Evolutionary conservation across 352 stramenopile species (phyloP), one percentile per base, ranked within the genome.

Genomic region (Phytophthora quininea): DNA sequence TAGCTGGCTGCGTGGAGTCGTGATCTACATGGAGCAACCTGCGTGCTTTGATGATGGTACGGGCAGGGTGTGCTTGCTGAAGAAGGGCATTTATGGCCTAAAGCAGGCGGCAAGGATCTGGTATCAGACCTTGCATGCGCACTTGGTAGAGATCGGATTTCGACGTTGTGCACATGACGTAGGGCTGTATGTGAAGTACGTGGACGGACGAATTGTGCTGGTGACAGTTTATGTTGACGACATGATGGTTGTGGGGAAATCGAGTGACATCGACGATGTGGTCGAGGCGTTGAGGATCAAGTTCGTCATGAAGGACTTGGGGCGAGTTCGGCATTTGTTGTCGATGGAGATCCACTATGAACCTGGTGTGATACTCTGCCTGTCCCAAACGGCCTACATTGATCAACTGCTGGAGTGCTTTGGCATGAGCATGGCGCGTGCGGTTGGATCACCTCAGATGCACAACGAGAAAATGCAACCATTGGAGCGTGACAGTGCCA

Each of bases 11-110:
- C 37, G 19, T 4, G 58, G 49, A 0, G 49, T 54, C 0, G 24
- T 54, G 5, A 65, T 58, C 5, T 65, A 32, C 31, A 58, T 65
- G 49, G 48, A 58, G 49, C 58, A 65, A 24, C 58, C 40, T 2
- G n/a, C 8, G 0, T 46, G 54, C 6, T 65, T 59, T 46, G 37
- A 29, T 30, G 31, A 54, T 43, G 49, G 49, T 30, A 42, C 8
- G 24, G 49, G 49, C 3, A 29, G 49, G 31, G 31, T 54, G 5
- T 54, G 49, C 19, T 54, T 54, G 49, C 49, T 54, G 8, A 42
- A 54, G 50, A 54, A 54, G 30, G 33, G 27, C 43, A 29, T 54
- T 2, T 54, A 54, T 27, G 49, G 49, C 3, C 37, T 54, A 29
- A 54, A 54, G 11, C 49, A 54, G 49, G 33, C 49, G 8, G 27